These are phyloP conservation scores for Triticum urartu DNA, from an alignment of 176 grass and related monocot genomes.

Conservation along the genomic window DNA sequence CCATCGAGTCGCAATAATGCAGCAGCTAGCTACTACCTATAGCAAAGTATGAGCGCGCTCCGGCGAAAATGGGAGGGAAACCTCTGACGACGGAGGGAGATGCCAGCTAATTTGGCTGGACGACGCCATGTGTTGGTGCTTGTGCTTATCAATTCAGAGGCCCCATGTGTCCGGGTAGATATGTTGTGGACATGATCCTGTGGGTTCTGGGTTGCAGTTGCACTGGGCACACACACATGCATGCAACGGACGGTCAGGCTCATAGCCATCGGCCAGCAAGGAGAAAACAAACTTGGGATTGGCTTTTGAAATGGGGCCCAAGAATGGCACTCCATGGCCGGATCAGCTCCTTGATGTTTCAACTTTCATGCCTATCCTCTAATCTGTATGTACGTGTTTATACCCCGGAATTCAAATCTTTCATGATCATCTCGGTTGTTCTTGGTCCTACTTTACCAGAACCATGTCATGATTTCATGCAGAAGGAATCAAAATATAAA, in stretches of 20 bases:
- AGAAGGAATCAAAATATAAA: no score
- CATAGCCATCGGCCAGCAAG: background rate
- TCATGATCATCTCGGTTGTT: background rate
- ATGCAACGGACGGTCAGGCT: background rate
- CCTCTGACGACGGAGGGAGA: slow-evolving; percentile 20
- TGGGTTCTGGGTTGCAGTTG: background rate
- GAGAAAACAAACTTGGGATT: slow-evolving; percentile 25
- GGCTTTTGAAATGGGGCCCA: background rate
- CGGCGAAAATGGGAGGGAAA: slow-evolving; percentile 11
- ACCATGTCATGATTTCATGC: background rate
- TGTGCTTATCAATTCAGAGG: slow-evolving; percentile 57
- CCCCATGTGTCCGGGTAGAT: slow-evolving; percentile 55
- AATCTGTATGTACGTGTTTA: background rate
- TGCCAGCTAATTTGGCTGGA: slow-evolving; percentile 43
- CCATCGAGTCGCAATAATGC: slow-evolving; percentile 10
- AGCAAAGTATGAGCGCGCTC: background rate
- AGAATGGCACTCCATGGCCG: background rate
- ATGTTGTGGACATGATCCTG: slow-evolving; percentile 31
- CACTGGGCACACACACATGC: background rate
- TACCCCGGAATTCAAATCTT: background rate
- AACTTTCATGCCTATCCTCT: no score
- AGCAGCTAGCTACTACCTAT: background rate
- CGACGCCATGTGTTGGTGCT: slow-evolving; percentile 56
- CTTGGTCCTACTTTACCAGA: background rate
- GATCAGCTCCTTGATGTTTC: background rate